Evolutionary conservation across 768 basidiomycete species (phyloP).

Genomic region (Cystofilobasidium capitatum): DNA sequence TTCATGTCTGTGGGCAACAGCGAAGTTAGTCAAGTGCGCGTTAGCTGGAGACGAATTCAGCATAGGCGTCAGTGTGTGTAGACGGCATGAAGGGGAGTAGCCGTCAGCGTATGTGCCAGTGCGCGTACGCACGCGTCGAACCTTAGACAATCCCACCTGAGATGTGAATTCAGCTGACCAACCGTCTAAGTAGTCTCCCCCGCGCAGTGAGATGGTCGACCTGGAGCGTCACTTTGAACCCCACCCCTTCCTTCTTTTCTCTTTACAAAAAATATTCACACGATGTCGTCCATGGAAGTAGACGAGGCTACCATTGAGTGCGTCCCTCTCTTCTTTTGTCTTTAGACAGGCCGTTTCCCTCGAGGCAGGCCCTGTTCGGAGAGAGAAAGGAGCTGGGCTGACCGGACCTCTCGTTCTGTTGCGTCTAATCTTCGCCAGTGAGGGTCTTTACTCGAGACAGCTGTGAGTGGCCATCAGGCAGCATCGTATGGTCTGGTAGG

Average conservation of each 20-base stretch:
- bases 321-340: neutral
- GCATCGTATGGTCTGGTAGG: neutral
- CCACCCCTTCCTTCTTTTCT: neutral
- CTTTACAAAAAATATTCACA: neutral
- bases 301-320: constrained; percentile 25
- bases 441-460: constrained; percentile 87
- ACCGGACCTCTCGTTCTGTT: neutral
- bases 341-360: too few relatives aligned
- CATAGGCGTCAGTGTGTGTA: too few relatives aligned
- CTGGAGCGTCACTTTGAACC: neutral
- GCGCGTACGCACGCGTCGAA: too few relatives aligned
- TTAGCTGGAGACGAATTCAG: too few relatives aligned
- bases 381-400: neutral
- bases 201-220: neutral
- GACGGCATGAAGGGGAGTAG: too few relatives aligned
- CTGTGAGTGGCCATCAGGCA: constrained; percentile 50
- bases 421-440: constrained; percentile 36
- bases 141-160: too few relatives aligned
- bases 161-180: too few relatives aligned
- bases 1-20: too few relatives aligned
- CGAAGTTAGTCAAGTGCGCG: too few relatives aligned
- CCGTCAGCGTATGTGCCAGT: too few relatives aligned
- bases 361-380: neutral
- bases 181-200: too few relatives aligned
- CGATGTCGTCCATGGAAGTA: constrained; percentile 22